Percentiles rank a stretch among this genome's conserved stretches.
These are phyloP conservation scores for Colletotrichum siamense DNA, from an alignment of 2,329 filamentous ascomycete species.

Conservation along the genomic window DNA sequence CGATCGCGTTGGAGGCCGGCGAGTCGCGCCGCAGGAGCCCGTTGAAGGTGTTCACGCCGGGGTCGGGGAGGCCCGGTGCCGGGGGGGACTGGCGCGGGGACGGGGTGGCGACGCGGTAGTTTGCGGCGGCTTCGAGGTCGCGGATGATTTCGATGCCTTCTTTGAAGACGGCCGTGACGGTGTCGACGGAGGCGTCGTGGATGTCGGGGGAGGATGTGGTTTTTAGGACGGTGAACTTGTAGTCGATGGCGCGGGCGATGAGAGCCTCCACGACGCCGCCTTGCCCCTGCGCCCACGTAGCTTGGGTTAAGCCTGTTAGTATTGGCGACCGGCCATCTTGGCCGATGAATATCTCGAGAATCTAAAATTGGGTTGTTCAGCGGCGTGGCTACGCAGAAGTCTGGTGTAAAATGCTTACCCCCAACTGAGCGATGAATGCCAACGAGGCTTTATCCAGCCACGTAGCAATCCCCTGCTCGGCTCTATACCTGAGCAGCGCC, in stretches of 20 bases:
- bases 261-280: background rate
- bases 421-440: background rate
- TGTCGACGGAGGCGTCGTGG: background rate
- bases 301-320: background rate
- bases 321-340: background rate
- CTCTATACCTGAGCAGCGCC: slow-evolving; percentile 6
- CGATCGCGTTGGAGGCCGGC: slow-evolving; percentile 23
- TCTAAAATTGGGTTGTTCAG: background rate
- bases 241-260: background rate
- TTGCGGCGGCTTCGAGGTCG: slow-evolving; percentile 1
- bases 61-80: background rate
- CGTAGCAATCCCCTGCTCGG: slow-evolving; percentile 1
- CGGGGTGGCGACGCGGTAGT: background rate
- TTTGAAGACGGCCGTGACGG: background rate
- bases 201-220: background rate
- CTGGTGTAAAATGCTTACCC: background rate
- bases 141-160: slow-evolving; percentile 3
- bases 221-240: background rate
- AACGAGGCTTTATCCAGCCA: background rate
- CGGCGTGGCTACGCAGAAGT: background rate
- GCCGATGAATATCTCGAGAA: background rate
- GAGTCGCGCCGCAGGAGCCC: slow-evolving; percentile 11
- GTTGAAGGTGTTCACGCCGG: background rate
- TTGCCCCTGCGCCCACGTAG: background rate
- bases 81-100: background rate